Evolutionary conservation across 2,329 filamentous ascomycete species (phyloP).

Genomic region (Acephala macrosclerotiorum): DNA sequence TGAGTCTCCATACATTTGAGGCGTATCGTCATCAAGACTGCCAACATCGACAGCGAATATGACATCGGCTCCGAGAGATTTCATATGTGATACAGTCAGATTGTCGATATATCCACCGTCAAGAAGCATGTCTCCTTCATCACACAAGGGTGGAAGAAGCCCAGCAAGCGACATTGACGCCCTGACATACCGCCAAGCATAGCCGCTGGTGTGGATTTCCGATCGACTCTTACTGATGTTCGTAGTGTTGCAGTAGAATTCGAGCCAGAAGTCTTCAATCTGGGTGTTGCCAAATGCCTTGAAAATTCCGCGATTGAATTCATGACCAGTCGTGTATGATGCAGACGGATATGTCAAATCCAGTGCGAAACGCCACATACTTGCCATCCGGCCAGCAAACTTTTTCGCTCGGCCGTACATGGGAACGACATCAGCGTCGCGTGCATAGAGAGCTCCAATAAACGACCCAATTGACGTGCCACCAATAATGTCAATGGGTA

Average conservation of each 20-base stretch:
- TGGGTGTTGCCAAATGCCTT: constrained; percentile 97
- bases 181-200: constrained; percentile 96
- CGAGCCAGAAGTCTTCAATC: constrained; percentile 98
- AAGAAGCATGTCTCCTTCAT: constrained; percentile 95
- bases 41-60: constrained; percentile 98
- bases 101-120: constrained; percentile 99
- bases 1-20: constrained; percentile 92
- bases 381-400: constrained; percentile 97
- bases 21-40: constrained; percentile 87
- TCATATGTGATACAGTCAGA: constrained; percentile 96
- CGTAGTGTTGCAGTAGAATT: constrained; percentile 99
- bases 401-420: constrained; percentile 98
- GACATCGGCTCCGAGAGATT: constrained; percentile 87
- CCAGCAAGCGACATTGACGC: constrained; percentile 97
- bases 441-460: constrained; percentile 92
- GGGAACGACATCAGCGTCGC: constrained; percentile 94
- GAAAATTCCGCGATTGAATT: constrained; percentile 99
- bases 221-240: constrained; percentile 94
- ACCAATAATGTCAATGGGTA: constrained; percentile 93
- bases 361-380: constrained; percentile 97
- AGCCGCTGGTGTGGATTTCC: constrained; percentile 95
- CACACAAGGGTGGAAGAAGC: constrained; percentile 89
- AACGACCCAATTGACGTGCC: constrained; percentile 97
- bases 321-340: constrained; percentile 97
- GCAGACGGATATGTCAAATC: constrained; percentile 96